Percentiles rank a stretch among this genome's conserved stretches.
These are phyloP conservation scores for Ploettnerulaceae sp. DNA, from an alignment of 2,329 filamentous ascomycete genomes.

Conservation along the genomic window DNA sequence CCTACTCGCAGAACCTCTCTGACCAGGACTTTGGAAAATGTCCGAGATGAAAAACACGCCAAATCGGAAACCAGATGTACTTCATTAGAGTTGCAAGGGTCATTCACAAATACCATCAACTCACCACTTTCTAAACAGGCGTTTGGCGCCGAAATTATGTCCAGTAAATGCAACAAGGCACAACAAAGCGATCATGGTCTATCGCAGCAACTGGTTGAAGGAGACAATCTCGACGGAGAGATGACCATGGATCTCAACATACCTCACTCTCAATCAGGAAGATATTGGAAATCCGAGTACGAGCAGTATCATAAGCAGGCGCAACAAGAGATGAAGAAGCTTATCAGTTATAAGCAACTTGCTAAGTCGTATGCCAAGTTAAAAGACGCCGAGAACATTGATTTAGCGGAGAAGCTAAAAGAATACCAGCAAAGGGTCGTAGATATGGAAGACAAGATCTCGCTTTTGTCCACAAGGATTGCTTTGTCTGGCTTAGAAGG, in stretches of 20 bases:
- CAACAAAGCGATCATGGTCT: slow-evolving; percentile 17
- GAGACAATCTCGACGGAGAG: slow-evolving; percentile 48
- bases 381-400: slow-evolving; percentile 67
- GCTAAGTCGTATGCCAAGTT: slow-evolving; percentile 74
- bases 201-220: slow-evolving; percentile 19
- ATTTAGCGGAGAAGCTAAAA: slow-evolving; percentile 59
- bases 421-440: slow-evolving; percentile 63
- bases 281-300: slow-evolving; percentile 77
- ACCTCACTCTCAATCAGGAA: slow-evolving; percentile 68
- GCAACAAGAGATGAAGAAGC: slow-evolving; percentile 67
- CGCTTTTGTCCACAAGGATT: slow-evolving; percentile 56
- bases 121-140: background rate
- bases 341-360: slow-evolving; percentile 74
- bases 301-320: slow-evolving; percentile 69
- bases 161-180: slow-evolving; percentile 3
- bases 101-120: slow-evolving; percentile 1
- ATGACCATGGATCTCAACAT: slow-evolving; percentile 67
- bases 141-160: background rate
- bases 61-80: slow-evolving; percentile 5
- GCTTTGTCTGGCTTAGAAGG: slow-evolving; percentile 36
- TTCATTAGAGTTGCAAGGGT: slow-evolving; percentile 3
- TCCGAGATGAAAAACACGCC: slow-evolving; percentile 31
- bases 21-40: slow-evolving; percentile 44
- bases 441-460: slow-evolving; percentile 58
- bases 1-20: slow-evolving; percentile 40